phyloP scores from a whole-genome alignment of 352 stramenopile genomes.

The Pythium folliculosum region DNA sequence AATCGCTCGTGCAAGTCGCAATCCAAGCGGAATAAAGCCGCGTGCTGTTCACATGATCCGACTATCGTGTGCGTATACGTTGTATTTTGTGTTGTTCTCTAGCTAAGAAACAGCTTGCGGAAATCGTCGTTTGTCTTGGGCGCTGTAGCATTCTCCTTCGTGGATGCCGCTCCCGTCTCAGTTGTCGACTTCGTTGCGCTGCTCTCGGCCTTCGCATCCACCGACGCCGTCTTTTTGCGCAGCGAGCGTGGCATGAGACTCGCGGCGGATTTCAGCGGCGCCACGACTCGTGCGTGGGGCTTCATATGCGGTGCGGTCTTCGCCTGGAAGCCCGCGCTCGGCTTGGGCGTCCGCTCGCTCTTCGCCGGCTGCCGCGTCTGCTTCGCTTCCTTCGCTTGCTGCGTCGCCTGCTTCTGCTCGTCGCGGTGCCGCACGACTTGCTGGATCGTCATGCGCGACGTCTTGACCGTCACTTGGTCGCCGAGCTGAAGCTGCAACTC shows the following conservation, averaged over 20 bases:
- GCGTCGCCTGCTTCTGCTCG: slow-evolving; percentile 46
- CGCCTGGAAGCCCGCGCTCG: slow-evolving; percentile 10
- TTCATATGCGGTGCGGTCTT: slow-evolving; percentile 25
- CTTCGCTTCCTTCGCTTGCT: slow-evolving; percentile 34
- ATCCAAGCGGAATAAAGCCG: slow-evolving; percentile 17
- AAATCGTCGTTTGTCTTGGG: slow-evolving; percentile 79
- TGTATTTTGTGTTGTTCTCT: not conserved
- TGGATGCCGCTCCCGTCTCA: not conserved
- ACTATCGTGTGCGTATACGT: not conserved
- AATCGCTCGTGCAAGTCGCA: slow-evolving; percentile 5
- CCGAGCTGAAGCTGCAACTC: slow-evolving; percentile 43
- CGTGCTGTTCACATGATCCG: not conserved
- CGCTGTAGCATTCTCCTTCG: slow-evolving; percentile 12
- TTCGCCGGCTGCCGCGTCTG: not conserved
- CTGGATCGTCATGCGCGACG: slow-evolving; percentile 62
- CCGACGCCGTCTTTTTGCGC: slow-evolving; percentile 31
- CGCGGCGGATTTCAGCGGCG: slow-evolving; percentile 23
- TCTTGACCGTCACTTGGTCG: slow-evolving; percentile 54
- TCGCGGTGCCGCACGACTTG: slow-evolving; percentile 56
- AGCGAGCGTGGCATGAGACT: slow-evolving; percentile 62
- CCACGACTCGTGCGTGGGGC: slow-evolving; percentile 34
- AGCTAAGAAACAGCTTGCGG: slow-evolving; percentile 57
- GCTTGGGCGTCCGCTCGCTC: not conserved
- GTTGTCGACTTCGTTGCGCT: not conserved
- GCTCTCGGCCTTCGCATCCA: not conserved